Evolutionary conservation across 2,329 filamentous ascomycete species (phyloP).

Genomic region (Colletotrichum tamarilloi): DNA sequence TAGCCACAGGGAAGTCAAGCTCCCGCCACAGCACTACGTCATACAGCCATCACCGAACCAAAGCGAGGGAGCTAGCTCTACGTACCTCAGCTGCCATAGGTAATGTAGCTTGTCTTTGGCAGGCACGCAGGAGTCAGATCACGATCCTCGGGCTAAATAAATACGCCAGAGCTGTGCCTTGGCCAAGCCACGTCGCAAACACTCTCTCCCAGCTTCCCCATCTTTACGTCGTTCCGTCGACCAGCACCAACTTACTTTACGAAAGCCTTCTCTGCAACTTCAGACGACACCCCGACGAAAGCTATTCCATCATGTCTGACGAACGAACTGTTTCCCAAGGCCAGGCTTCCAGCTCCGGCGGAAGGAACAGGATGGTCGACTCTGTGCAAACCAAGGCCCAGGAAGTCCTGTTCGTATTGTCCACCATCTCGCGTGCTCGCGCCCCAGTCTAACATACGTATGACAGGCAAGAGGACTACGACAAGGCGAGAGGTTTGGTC

Average conservation of each 20-base stretch:
- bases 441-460: conserved; percentile 29
- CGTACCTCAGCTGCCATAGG: background rate
- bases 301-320: conserved; percentile 18
- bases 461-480: conserved; percentile 74
- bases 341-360: conserved; percentile 11
- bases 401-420: conserved; percentile 56
- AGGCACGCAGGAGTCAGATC: conserved; percentile 28
- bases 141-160: conserved; percentile 29
- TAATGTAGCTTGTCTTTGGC: conserved; percentile 8
- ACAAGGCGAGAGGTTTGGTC: conserved; percentile 72
- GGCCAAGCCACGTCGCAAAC: background rate
- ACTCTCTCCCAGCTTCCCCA: background rate
- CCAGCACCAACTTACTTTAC: background rate
- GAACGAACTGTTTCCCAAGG: conserved; percentile 20
- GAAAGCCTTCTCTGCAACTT: background rate
- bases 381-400: conserved; percentile 59
- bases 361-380: conserved; percentile 44
- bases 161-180: background rate
- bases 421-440: background rate
- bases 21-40: conserved; percentile 28
- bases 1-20: background rate
- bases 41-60: conserved; percentile 30
- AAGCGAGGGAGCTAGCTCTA: conserved; percentile 23
- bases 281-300: background rate
- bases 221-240: background rate